Evolutionary conservation across 352 stramenopile genomes (phyloP), one percentile per base, ranked within the genome.

Genomic region (Proteromonas lacertae): DNA sequence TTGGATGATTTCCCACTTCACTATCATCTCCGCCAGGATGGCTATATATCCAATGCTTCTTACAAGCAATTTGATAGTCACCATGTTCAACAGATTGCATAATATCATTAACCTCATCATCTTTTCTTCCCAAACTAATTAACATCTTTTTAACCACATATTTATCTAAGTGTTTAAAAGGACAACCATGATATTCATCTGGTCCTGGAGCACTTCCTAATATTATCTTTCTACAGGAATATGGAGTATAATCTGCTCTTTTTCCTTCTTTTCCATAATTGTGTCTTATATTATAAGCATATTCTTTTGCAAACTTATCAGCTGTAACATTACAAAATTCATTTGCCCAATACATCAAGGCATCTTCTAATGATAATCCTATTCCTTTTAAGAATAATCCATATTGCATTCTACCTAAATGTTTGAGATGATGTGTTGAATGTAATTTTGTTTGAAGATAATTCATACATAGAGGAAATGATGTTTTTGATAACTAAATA

Each of bases 181-280:
- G 84, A 56, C 86, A 98, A 17, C 86, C 86, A 51, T 96, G 83
- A 55, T 93, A 77, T 33, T 93, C 79, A 14, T 75, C 75, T 4
- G 60, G 57, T 34, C 77, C 68, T 10, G 81, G 75, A 4, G 80
- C 71, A 24, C 76, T 62, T 49, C 76, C 72, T 42, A 80, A 80
- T 51, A 98, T 93, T 57, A 98, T 92, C 43, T 86, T 87, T 48
- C 80, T 78, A 40, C 56, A 64, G 12, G 36, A 47, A 13, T 54
- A 51, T 4, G 34, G 34, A 20, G 68, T 80, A 51, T 96, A 95
- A 55, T 86, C 78, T 37, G 77, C 80, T 39, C 83, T 66, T 47
- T 93, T 95, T 35, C 86, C 86, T 57, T 98, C 86, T 51, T 96
- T 95, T 26, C 84, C 86, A 56, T 96, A 96, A 61, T 87, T 93